These are phyloP conservation scores for Ehretia macrophylla DNA, from an alignment of 257 asterid species.

Conservation along the genomic window DNA sequence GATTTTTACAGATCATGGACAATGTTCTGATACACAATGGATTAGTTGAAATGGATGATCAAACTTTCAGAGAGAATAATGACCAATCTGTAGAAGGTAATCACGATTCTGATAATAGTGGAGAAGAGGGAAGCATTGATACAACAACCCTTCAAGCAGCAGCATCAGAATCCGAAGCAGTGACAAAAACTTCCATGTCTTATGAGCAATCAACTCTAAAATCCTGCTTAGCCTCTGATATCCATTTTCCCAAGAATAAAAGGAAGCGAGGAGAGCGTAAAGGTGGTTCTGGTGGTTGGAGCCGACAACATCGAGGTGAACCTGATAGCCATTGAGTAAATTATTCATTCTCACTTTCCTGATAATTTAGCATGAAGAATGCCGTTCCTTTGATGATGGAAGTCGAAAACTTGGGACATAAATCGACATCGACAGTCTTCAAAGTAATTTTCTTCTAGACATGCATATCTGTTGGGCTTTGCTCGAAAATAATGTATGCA, in stretches of 20 bases:
- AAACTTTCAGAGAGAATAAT: constrained; percentile 24
- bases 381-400: not conserved
- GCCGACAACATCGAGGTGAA: constrained; percentile 52
- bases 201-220: constrained; percentile 33
- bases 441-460: too few relatives aligned
- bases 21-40: constrained; percentile 60
- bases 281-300: constrained; percentile 70
- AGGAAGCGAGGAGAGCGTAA: constrained; percentile 87
- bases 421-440: too few relatives aligned
- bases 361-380: not conserved
- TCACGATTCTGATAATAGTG: constrained; percentile 41
- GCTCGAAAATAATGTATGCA: too few relatives aligned
- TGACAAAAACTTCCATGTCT: constrained; percentile 19
- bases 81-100: constrained; percentile 32
- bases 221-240: constrained; percentile 43
- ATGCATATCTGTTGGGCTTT: too few relatives aligned
- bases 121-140: constrained; percentile 50
- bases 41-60: constrained; percentile 46
- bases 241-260: constrained; percentile 64
- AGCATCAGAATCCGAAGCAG: constrained; percentile 27
- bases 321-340: constrained; percentile 39
- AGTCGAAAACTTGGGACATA: too few relatives aligned
- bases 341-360: not conserved
- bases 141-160: constrained; percentile 29
- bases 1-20: constrained; percentile 60